Conservation (phyloP, 345 rosid genomes). For the Citrus reticulata region DNA sequence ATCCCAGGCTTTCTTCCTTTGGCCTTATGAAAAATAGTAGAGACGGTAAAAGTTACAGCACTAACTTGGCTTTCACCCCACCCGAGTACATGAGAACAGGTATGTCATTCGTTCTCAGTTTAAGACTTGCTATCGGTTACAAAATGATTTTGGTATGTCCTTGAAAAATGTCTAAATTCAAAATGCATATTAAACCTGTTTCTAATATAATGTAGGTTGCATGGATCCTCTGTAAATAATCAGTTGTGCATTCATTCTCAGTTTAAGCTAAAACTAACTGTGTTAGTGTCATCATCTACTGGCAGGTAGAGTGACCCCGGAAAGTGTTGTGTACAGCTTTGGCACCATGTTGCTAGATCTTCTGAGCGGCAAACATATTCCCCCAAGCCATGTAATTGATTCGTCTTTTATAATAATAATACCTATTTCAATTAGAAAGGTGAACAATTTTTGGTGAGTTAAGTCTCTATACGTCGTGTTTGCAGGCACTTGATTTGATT, state of each 20-base stretch:
- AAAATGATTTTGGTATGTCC: neutral
- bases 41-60: conserved; percentile 95
- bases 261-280: conserved; percentile 12
- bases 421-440: neutral
- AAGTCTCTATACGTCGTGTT: conserved; percentile 9
- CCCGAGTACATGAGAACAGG: conserved; percentile 93
- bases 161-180: neutral
- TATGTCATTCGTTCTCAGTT: neutral
- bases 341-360: conserved; percentile 95
- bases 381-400: conserved; percentile 88
- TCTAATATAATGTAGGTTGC: neutral
- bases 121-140: neutral
- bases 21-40: conserved; percentile 96
- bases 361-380: conserved; percentile 95
- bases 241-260: neutral
- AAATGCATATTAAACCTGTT: neutral
- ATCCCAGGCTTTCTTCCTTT: conserved; percentile 87
- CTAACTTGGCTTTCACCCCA: conserved; percentile 96
- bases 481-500: conserved; percentile 95
- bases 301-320: conserved; percentile 87
- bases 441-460: neutral
- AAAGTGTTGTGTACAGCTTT: conserved; percentile 95
- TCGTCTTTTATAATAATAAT: conserved; percentile 15
- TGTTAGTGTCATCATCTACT: conserved; percentile 15
- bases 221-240: neutral